Base-by-base conservation (phyloP, 1,284 basidiomycete genomes). In the Vanrija pseudolonga region DNA sequence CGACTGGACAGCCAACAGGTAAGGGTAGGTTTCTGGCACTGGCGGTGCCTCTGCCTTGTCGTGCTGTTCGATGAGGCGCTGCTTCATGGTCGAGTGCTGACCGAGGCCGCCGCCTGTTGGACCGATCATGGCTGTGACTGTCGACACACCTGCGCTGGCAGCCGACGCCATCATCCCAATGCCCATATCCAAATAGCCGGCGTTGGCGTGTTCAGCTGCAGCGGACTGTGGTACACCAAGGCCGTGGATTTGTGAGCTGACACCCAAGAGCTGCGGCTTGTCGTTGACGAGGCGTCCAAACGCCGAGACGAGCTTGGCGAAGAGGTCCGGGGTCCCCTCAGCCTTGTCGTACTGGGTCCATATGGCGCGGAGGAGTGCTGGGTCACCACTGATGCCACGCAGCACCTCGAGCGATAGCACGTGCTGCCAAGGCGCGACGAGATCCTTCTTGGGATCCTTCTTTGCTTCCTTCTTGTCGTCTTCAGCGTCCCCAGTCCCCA, bases 1-100 rank as follows among this genome's bases (percentile, higher is more conserved):
- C 61, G 89, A 92, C 67, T 98, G 93, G 0, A 96, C 82, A 1
- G 87, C 88, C 1, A 98, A 83, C 2, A 97, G 84, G 70, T 94
- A 96, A 53, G 92, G 83, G 72, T 98, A 98, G 0, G 89, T 83
- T 58, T 98, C 92, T 0, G 93, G 93, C 47, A 95, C 90, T 0
- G 84, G 80, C 0, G 96, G 96, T 0, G 94, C 85, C 65, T 98
- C 96, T 0, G 90, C 86, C 75, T 98, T 96, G 78, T 97, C 93
- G 17, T 95, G 83, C 71, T 96, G 93, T 69, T 97, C 93, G 64
- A 97, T 95, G 86, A 89, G 89, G 71, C 90, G 89, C 28, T 93
- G 72, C 71, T 91, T 93, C 85, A 92, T 88, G 0, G 84, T 80
- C 3, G 87, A 89, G 0, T 86, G 84, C 17, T 83, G 67, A 52